These are phyloP conservation scores for Aspergillus haitiensis DNA, from an alignment of 495 filamentous ascomycete genomes.

Conservation along the genomic window DNA sequence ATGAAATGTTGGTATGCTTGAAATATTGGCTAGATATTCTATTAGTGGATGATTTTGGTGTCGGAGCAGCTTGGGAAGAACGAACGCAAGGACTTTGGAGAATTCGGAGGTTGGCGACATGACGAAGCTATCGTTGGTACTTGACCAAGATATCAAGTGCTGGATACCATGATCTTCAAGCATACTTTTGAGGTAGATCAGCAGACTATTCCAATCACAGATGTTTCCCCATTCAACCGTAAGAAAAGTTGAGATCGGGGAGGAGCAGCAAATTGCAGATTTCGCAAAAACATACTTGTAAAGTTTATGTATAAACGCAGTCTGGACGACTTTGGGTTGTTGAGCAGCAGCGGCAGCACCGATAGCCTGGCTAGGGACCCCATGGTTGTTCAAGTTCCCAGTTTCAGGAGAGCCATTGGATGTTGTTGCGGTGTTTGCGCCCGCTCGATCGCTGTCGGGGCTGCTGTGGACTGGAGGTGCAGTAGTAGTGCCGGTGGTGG, in stretches of 20 bases:
- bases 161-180: slow-evolving; percentile 90
- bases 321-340: slow-evolving; percentile 97
- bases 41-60: slow-evolving; percentile 27
- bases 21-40: slow-evolving; percentile 74
- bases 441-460: slow-evolving; percentile 48
- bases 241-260: slow-evolving; percentile 12
- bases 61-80: slow-evolving; percentile 27
- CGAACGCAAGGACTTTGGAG: slow-evolving; percentile 96
- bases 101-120: slow-evolving; percentile 98
- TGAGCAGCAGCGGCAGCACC: slow-evolving; percentile 83
- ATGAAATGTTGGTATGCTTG: slow-evolving; percentile 98
- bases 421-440: slow-evolving; percentile 36
- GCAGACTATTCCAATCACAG: background rate
- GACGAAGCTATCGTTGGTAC: slow-evolving; percentile 91
- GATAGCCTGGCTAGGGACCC: slow-evolving; percentile 44
- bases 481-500: slow-evolving; percentile 29
- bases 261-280: slow-evolving; percentile 10
- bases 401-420: slow-evolving; percentile 47
- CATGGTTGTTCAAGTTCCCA: slow-evolving; percentile 37
- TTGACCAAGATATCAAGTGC: slow-evolving; percentile 95
- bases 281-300: slow-evolving; percentile 73
- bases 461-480: slow-evolving; percentile 44
- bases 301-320: slow-evolving; percentile 98
- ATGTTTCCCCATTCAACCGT: background rate
- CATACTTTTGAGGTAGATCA: slow-evolving; percentile 64